Evolutionary conservation across 805 yeast genomes (phyloP).

Genomic region (Geotrichum ghanense): DNA sequence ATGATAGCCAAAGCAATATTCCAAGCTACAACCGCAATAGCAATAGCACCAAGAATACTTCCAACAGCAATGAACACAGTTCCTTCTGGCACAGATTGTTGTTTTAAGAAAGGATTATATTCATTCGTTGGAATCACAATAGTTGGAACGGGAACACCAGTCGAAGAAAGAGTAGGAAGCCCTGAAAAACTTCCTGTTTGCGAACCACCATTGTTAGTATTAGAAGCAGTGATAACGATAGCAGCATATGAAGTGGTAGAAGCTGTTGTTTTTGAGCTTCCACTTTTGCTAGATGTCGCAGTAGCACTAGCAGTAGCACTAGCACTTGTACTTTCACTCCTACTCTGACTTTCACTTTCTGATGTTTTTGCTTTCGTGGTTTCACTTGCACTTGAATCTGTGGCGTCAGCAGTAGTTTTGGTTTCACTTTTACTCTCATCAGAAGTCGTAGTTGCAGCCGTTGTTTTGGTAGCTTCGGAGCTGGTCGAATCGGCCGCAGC

Average conservation of each 20-base stretch:
- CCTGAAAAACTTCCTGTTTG: background rate
- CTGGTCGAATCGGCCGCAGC: background rate
- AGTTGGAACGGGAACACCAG: conserved; percentile 32
- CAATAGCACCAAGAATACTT: conserved; percentile 47
- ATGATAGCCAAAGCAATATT: conserved; percentile 33
- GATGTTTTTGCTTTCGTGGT: background rate
- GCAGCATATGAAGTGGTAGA: background rate
- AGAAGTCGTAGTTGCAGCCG: background rate
- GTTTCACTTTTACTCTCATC: background rate
- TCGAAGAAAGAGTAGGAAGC: conserved; percentile 4
- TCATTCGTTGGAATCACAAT: conserved; percentile 46
- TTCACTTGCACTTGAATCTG: background rate
- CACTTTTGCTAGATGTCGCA: background rate
- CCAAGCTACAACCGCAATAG: conserved; percentile 41
- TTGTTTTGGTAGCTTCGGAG: background rate
- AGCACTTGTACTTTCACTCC: background rate
- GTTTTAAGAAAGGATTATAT: conserved; percentile 54
- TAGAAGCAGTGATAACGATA: conserved; percentile 1
- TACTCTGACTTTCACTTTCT: background rate
- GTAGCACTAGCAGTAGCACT: background rate
- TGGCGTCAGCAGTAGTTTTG: background rate
- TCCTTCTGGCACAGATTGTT: conserved; percentile 48
- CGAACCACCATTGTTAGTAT: background rate
- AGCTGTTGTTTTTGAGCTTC: too few species aligned
- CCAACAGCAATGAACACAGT: conserved; percentile 81